Percentiles rank a stretch among this genome's conserved stretches.
These are phyloP conservation scores for Trichodelitschia bisporula DNA, from an alignment of 495 filamentous ascomycete species.

Conservation along the genomic window DNA sequence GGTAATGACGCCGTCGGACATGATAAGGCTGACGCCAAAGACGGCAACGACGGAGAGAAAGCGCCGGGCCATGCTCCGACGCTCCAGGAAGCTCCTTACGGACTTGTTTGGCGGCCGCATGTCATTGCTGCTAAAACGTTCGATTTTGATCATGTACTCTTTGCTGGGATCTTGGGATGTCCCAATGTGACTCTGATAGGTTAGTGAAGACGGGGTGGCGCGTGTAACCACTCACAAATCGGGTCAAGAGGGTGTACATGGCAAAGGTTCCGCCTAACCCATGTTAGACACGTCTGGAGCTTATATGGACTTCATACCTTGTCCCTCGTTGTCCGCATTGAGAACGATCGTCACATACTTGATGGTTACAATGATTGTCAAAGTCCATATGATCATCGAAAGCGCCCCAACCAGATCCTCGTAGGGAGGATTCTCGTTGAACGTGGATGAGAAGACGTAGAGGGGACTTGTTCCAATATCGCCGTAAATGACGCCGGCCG, in stretches of 20 bases:
- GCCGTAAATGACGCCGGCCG: constrained; percentile 48
- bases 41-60: constrained; percentile 40
- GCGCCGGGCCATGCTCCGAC: constrained; percentile 22
- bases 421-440: constrained; percentile 27
- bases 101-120: constrained; percentile 22
- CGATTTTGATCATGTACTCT: constrained; percentile 27
- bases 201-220: too few species aligned
- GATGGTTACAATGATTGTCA: constrained; percentile 47
- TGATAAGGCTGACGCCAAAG: constrained; percentile 41
- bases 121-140: constrained; percentile 28
- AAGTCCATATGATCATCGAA: constrained; percentile 49
- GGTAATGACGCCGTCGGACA: constrained; percentile 36
- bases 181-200: too few species aligned
- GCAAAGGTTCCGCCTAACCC: constrained; percentile 61
- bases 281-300: too few species aligned
- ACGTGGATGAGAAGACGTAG: constrained; percentile 50
- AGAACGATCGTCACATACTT: constrained; percentile 52
- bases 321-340: constrained; percentile 48
- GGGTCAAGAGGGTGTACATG: constrained; percentile 41
- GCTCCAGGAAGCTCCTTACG: constrained; percentile 31
- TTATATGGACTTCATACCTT: too few species aligned
- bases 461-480: constrained; percentile 56
- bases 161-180: constrained; percentile 31
- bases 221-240: constrained; percentile 29
- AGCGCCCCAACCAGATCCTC: constrained; percentile 42